Evolutionary conservation across 1,284 basidiomycete genomes (phyloP).

Genomic region (Rhodotorula sp.): DNA sequence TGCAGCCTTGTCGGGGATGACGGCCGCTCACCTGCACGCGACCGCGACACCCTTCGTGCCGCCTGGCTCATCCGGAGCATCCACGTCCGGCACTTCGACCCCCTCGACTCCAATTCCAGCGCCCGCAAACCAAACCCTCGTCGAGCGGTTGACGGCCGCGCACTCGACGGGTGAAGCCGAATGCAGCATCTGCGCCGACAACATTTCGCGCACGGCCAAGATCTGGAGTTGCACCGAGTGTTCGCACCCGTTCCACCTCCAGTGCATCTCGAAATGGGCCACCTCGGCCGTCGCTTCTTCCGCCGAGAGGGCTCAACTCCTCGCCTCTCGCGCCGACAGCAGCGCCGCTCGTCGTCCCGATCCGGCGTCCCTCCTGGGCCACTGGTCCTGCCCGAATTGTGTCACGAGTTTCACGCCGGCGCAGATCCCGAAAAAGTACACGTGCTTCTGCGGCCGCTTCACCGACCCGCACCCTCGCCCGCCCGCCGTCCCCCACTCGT

Average conservation of each 20-base stretch:
- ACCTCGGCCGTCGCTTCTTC: conserved; percentile 43
- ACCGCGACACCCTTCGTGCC: conserved; percentile 21
- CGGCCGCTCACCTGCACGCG: conserved; percentile 14
- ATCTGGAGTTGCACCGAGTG: conserved; percentile 81
- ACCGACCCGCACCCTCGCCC: conserved; percentile 53
- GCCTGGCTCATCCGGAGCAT: not conserved
- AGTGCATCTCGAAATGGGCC: conserved; percentile 76
- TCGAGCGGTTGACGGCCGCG: conserved; percentile 41
- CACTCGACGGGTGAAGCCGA: conserved; percentile 52
- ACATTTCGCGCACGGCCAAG: conserved; percentile 67
- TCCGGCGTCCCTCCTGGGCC: conserved; percentile 18
- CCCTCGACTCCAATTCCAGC: conserved; percentile 10
- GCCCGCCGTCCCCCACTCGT: conserved; percentile 76
- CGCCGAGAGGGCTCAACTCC: conserved; percentile 56
- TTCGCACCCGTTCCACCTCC: conserved; percentile 79
- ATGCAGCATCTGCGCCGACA: conserved; percentile 74
- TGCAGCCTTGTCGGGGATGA: conserved; percentile 19
- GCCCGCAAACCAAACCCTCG: conserved; percentile 39
- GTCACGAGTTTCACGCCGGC: conserved; percentile 52
- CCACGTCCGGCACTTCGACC: conserved; percentile 9
- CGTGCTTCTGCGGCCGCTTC: conserved; percentile 78
- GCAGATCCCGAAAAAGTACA: conserved; percentile 63
- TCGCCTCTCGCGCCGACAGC: conserved; percentile 31
- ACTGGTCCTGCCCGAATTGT: conserved; percentile 47
- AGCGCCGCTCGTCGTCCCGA: conserved; percentile 13